A percentile compares a stretch with the other conserved stretches of the same genome.
These are phyloP conservation scores for Amoebophrya sp. DNA, from an alignment of 169 alveolate genomes.

Conservation along the genomic window DNA sequence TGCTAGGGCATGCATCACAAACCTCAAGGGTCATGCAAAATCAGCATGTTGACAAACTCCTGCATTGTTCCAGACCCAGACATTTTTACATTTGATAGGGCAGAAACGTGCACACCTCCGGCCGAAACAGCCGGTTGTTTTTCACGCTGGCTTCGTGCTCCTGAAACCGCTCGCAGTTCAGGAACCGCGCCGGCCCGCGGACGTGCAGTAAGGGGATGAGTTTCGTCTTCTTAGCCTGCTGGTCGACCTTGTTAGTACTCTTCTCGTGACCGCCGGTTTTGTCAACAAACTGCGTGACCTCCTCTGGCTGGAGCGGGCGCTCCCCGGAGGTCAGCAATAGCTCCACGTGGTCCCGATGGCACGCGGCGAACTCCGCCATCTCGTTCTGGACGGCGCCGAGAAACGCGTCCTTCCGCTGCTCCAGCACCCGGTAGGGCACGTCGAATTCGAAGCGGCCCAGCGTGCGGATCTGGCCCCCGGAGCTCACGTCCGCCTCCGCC, in stretches of 20 bases:
- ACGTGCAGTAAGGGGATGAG: background rate
- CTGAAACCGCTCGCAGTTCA: background rate
- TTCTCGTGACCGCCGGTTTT: too few species aligned
- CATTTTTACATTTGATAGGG: too few species aligned
- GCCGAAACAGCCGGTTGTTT: background rate
- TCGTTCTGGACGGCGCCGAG: background rate
- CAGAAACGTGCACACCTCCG: background rate
- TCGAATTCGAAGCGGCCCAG: background rate
- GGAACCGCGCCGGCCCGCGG: background rate
- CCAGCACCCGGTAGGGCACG: background rate
- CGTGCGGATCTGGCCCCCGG: background rate
- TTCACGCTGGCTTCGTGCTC: background rate
- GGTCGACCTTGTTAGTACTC: background rate
- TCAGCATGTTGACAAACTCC: too few species aligned
- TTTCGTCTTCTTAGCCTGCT: too few species aligned
- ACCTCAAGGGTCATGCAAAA: too few species aligned
- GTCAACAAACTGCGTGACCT: too few species aligned
- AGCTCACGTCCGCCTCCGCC: background rate
- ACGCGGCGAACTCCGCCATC: background rate
- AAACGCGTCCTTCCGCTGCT: background rate
- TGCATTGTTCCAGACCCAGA: too few species aligned
- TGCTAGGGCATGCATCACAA: too few species aligned
- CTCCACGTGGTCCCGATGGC: background rate
- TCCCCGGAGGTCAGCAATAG: background rate
- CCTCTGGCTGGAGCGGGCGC: slow-evolving; percentile 1